Evolutionary conservation across 352 stramenopile species (phyloP).

Genomic region (Globisporangium apiculatum): DNA sequence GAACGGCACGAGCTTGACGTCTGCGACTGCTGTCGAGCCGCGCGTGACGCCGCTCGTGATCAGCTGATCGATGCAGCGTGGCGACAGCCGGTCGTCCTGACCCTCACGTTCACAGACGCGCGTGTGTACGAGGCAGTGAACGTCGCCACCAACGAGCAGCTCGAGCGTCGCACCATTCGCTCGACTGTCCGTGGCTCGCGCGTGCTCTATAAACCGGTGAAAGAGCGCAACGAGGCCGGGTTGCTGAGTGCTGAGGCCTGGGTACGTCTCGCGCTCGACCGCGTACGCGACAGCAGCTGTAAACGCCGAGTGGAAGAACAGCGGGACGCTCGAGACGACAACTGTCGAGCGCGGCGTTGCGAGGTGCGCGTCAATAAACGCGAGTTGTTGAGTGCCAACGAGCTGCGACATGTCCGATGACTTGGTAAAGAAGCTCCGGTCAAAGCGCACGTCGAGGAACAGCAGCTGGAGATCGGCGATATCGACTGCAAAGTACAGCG

Average conservation of each 20-base stretch:
- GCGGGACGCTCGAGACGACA: slow-evolving; percentile 43
- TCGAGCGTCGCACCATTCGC: slow-evolving; percentile 4
- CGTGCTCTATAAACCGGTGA: slow-evolving; percentile 18
- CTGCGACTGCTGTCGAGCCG: slow-evolving; percentile 47
- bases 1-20: slow-evolving; percentile 50
- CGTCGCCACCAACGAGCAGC: slow-evolving; percentile 53
- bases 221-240: slow-evolving; percentile 30
- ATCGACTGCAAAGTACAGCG: slow-evolving; percentile 36
- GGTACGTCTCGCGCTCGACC: slow-evolving; percentile 62
- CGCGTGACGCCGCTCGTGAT: slow-evolving; percentile 59
- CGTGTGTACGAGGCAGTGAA: slow-evolving; percentile 51
- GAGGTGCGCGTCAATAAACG: slow-evolving; percentile 11
- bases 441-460: slow-evolving; percentile 57
- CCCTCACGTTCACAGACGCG: slow-evolving; percentile 18
- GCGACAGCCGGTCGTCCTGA: slow-evolving; percentile 5
- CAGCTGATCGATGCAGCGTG: slow-evolving; percentile 45
- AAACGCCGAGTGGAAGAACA: slow-evolving; percentile 62
- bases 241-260: slow-evolving; percentile 29
- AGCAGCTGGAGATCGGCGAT: slow-evolving; percentile 42
- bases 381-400: slow-evolving; percentile 25
- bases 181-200: slow-evolving; percentile 7
- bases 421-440: slow-evolving; percentile 38
- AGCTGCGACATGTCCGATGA: slow-evolving; percentile 9
- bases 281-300: slow-evolving; percentile 38
- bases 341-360: slow-evolving; percentile 14